A percentile compares a stretch with the other conserved stretches of the same genome.
phyloP scores from a whole-genome alignment of 2,329 filamentous ascomycete species.

The Botrytis paeoniae region DNA sequence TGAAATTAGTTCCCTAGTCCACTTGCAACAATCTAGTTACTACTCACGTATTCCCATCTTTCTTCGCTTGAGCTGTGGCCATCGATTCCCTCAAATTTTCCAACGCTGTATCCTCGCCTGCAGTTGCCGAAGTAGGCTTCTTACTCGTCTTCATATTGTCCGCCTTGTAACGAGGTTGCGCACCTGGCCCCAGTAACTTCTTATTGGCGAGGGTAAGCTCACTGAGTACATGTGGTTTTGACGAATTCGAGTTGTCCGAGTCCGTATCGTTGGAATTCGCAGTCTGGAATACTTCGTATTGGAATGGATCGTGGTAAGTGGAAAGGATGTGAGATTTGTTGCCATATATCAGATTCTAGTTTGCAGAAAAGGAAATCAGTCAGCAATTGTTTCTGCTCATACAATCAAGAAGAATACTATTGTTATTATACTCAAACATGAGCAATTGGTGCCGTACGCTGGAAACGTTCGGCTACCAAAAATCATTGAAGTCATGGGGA shows the following conservation, averaged over 20 bases:
- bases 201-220: slow-evolving; percentile 18
- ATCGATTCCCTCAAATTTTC: slow-evolving; percentile 48
- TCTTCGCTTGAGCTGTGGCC: slow-evolving; percentile 45
- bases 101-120: slow-evolving; percentile 49
- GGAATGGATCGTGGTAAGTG: slow-evolving; percentile 45
- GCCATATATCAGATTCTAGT: slow-evolving; percentile 17
- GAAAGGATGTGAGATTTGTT: slow-evolving; percentile 20
- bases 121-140: slow-evolving; percentile 37
- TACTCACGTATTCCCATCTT: slow-evolving; percentile 47
- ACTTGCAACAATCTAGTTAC: slow-evolving; percentile 6
- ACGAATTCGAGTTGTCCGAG: slow-evolving; percentile 4
- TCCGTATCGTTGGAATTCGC: slow-evolving; percentile 41
- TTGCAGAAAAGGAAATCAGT: slow-evolving; percentile 17
- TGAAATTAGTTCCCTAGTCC: slow-evolving; percentile 35
- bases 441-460: background rate
- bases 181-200: slow-evolving; percentile 1
- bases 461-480: background rate
- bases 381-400: background rate
- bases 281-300: slow-evolving; percentile 56
- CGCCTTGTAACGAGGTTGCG: slow-evolving; percentile 9
- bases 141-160: slow-evolving; percentile 8
- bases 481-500: slow-evolving; percentile 16
- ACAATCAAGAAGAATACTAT: slow-evolving; percentile 23
- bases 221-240: background rate
- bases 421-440: background rate